Percentiles rank a stretch among this genome's conserved stretches.
Conservation (phyloP, 768 basidiomycete species). For the Leucocoprinus sp. region DNA sequence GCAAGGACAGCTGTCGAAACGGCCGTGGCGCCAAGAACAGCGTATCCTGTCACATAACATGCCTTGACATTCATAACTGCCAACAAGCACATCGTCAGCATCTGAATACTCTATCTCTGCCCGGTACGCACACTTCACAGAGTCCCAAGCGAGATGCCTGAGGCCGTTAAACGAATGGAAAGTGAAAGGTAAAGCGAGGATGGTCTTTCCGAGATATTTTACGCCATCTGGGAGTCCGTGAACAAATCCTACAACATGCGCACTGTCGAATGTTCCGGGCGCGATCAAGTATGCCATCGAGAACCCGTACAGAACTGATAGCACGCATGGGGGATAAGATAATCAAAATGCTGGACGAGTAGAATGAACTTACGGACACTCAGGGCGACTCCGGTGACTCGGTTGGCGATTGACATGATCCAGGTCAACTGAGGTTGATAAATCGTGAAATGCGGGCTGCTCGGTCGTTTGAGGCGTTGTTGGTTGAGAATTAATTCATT, state of each 20-base stretch:
- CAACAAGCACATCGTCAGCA: slow-evolving; percentile 4
- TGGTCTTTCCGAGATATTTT: slow-evolving; percentile 68
- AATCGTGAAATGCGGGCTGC: slow-evolving; percentile 92
- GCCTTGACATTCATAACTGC: slow-evolving; percentile 76
- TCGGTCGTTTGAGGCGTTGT: slow-evolving; percentile 85
- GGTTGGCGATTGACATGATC: slow-evolving; percentile 79
- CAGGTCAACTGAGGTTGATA: slow-evolving; percentile 95
- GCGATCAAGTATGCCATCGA: slow-evolving; percentile 80
- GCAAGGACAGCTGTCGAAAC: slow-evolving; percentile 62
- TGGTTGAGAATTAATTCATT: slow-evolving; percentile 65
- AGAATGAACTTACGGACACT: slow-evolving; percentile 73
- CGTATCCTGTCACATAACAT: slow-evolving; percentile 75
- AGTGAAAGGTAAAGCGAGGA: slow-evolving; percentile 81
- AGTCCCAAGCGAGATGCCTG: slow-evolving; percentile 87
- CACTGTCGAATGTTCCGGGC: slow-evolving; percentile 73
- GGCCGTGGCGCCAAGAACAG: slow-evolving; percentile 73
- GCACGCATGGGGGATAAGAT: neutral
- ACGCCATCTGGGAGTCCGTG: slow-evolving; percentile 64
- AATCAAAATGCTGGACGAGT: neutral
- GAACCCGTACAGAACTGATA: slow-evolving; percentile 77
- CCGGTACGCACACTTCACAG: slow-evolving; percentile 66
- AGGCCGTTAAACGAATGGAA: slow-evolving; percentile 90
- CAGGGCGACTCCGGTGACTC: slow-evolving; percentile 75
- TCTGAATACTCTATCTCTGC: slow-evolving; percentile 1
- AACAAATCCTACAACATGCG: slow-evolving; percentile 65